Conservation (phyloP, 441 rosid genomes). For the Cnidoscolus chayamansa region DNA sequence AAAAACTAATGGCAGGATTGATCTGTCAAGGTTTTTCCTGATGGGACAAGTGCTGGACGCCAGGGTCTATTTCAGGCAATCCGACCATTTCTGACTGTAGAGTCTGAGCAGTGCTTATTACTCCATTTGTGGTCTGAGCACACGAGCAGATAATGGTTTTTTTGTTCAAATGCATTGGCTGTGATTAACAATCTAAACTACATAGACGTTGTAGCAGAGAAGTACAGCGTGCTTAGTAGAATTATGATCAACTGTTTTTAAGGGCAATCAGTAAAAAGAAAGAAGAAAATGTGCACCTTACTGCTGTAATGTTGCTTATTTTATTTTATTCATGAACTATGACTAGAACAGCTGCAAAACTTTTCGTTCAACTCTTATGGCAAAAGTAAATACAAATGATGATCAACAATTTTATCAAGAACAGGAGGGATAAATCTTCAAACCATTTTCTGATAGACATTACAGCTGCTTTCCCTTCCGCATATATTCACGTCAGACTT, state of each 20-base stretch:
- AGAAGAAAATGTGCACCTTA: background rate
- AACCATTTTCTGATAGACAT: conserved; percentile 25
- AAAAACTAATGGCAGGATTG: no score
- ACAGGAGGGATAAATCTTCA: background rate
- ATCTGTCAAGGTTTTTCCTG: no score
- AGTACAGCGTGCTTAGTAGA: no score
- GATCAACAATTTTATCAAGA: background rate
- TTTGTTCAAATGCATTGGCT: conserved; percentile 60
- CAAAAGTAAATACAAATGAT: background rate
- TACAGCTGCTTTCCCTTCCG: conserved; percentile 22
- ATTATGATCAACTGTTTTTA: background rate
- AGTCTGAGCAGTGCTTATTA: no score
- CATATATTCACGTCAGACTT: conserved; percentile 11
- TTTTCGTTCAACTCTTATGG: background rate
- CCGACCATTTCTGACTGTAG: no score
- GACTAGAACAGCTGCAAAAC: background rate
- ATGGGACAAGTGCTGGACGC: no score
- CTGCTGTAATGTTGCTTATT: background rate
- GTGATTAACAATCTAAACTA: conserved; percentile 47
- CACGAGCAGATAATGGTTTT: conserved; percentile 16
- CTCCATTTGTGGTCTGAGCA: no score
- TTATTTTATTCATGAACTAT: background rate
- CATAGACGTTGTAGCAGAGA: conserved; percentile 47
- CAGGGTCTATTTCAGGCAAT: no score
- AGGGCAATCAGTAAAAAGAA: background rate